Evolutionary conservation across 768 basidiomycete genomes (phyloP), one percentile per base, ranked within the genome.

Genomic region (Boletus edulis): DNA sequence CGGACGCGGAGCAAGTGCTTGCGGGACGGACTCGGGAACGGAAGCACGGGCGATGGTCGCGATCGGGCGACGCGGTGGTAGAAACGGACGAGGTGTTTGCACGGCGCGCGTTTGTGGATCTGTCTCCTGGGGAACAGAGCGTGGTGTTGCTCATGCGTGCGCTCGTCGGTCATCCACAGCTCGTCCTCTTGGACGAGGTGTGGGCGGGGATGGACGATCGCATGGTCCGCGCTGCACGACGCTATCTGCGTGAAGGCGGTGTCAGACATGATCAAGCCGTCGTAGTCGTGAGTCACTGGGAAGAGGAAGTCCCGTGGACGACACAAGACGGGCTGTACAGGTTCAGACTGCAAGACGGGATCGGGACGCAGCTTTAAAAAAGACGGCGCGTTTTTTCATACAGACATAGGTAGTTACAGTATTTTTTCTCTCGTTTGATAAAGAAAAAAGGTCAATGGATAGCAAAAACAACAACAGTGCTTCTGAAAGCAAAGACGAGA

Each of bases 131-230:
- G 0, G 89, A 90, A 65, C 95, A 96, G 72, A 81, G 85, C 43
- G 70, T 95, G 43, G 83, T 93, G 18, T 73, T 98, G 37, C 78
- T 98, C 41, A 85, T 95, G 80, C 83, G 94, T 17, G 91, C 94
- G 27, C 74, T 97, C 34, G 92, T 95, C 10, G 81, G 81, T 14
- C 73, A 77, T 14, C 89, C 91, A 4, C 81, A 79, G 51, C 67
- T 99, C 34, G 76, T 98, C 8, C 75, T 98, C 11, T 73, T 98
- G 39, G 96, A 99, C 64, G 96, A 99, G 67, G 90, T 87, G 10
- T 94, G 91, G 83, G 86, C 89, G 22, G 95, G 94, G 24, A 95
- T 98, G 91, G 91, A 91, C 59, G 85, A 83, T 42, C 72, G 69
- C 6, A 91, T 92, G 84, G 83, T 95, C 31, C 69, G 69, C 17